Base-by-base conservation (phyloP, 805 yeast genomes). In the Ogataea polymorpha region DNA sequence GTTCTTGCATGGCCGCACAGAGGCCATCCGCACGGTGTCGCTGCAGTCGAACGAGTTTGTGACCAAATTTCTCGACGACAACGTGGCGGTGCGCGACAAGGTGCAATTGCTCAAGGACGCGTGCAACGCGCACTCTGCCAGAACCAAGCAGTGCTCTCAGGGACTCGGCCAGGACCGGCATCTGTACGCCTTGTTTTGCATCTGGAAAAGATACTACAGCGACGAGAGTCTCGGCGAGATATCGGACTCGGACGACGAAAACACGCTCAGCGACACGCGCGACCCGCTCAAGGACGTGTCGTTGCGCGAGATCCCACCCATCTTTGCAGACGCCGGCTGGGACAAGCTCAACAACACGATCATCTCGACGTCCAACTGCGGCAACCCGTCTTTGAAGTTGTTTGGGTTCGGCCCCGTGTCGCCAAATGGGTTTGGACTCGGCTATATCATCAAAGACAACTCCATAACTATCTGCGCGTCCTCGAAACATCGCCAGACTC, bases 141-240 rank as follows among this genome's bases (percentile, higher is more conserved):
- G 80, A 37, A 86, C 96, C 3, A 78, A 70, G 53, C 71, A 76
- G 42, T 79, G 91, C 50, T 72, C 93, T 1, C 65, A 66, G 45
- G 96, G 96, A 12, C 70, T 80, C 36, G 96, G 96, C n/a, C 95
- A 86, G 54, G 97, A 89, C 60, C 79, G 97, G 55, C 96, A 89
- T 60, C 67, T 89, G 41, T 89, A 82, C 63, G 96, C 96, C 0
- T 67, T 89, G 32, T 86, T 84, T 57, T 86, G 93, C 54, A 82
- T 86, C 49, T 89, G 96, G 95, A 84, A 85, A 56, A 62, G 84
- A 48, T 81, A 79, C 48, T 69, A 67, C 41, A 57, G 59, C 45
- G 59, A 50, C 24, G 55, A 58, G 11, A 46, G 44, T 7, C 49
- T 45, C 14, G 56, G 51, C 6, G 65, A 59, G 15, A 53, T 51